Evolutionary conservation across 208 protist genomes (phyloP).

Genomic region (Leishmania gerbilli): DNA sequence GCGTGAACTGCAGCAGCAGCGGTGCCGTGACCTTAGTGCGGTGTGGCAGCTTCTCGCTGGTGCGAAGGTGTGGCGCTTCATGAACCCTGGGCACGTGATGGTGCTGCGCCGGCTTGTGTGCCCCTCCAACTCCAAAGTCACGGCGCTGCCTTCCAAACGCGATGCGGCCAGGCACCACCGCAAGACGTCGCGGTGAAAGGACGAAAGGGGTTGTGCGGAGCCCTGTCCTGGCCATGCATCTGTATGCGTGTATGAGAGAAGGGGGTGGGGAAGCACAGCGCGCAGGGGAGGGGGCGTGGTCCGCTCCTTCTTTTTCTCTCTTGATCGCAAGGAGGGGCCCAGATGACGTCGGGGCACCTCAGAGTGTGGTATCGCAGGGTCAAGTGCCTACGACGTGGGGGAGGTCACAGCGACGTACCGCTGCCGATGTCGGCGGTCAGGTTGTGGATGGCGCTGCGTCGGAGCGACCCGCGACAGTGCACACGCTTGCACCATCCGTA

Average conservation of each 20-base stretch:
- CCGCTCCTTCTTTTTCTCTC: too few species aligned
- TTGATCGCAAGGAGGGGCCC: too few species aligned
- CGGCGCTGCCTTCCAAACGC: constrained; percentile 24
- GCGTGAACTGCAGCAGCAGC: constrained; percentile 7
- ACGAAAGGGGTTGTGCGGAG: background rate
- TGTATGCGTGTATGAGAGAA: background rate
- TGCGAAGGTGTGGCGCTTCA: constrained; percentile 6
- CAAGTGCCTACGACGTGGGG: background rate
- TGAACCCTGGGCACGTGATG: constrained; percentile 21
- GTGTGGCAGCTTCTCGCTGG: constrained; percentile 22
- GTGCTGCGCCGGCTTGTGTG: constrained; percentile 23
- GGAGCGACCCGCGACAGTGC: background rate
- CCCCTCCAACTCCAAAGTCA: background rate
- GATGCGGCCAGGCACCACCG: background rate
- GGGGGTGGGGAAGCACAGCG: background rate
- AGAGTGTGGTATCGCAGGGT: background rate
- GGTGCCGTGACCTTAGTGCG: constrained; percentile 15
- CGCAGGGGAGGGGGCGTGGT: background rate
- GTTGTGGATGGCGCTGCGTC: background rate
- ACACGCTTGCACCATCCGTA: too few species aligned
- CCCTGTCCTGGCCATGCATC: background rate
- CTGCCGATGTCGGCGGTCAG: background rate
- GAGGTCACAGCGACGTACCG: background rate
- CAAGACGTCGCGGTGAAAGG: background rate
- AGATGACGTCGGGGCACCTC: background rate